Evolutionary conservation across 2,329 filamentous ascomycete species (phyloP), one percentile per base, ranked within the genome.

Genomic region (Penicillium sclerotiorum): DNA sequence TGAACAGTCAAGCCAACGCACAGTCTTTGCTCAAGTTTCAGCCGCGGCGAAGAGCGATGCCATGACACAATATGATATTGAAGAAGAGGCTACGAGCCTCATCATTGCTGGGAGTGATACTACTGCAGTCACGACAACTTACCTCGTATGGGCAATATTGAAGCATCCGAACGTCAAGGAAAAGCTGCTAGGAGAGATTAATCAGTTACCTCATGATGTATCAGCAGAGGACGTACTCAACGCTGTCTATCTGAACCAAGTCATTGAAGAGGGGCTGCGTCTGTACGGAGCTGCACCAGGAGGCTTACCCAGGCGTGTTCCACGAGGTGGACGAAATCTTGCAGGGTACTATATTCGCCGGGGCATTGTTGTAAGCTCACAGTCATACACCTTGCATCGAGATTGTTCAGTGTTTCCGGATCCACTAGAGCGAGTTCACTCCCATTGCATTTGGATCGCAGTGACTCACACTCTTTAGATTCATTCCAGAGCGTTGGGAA

Each of bases 401-500:
- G n/a, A 23, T 4, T 6, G 4, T 20, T 7, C n/a, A 5, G 5
- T 23, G 8, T 39, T 39, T n/a, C 36, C 17, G 7, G 23, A 39
- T 9, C 25, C 25, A 7, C 7, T 7, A 27, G 11, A 11, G 25
- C 11, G 25, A 27, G 25, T n/a, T n/a, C n/a, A n/a, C n/a, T n/a
- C n/a, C n/a, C n/a, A n/a, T n/a, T n/a, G n/a, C n/a, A n/a, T n/a
- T n/a, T n/a, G 11, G 7, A 27, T 27, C 6, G 25, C 6, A 27
- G 25, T 11, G 6, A 27, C 6, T 27, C 25, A 27, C 11, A 6
- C 11, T 11, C 6, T 11, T 27, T 32, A 48, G 45, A 11, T 48
- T 42, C n/a, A 38, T 36, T 28, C 45, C 45, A 2, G 37, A 42
- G 6, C 25, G 45, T 6, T 48, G 45, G 45, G n/a, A 23, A 13